Percentiles rank a stretch among this genome's conserved stretches.
These are phyloP conservation scores for Tylopilus rubrobrunneus DNA, from an alignment of 768 basidiomycete genomes.

Conservation along the genomic window DNA sequence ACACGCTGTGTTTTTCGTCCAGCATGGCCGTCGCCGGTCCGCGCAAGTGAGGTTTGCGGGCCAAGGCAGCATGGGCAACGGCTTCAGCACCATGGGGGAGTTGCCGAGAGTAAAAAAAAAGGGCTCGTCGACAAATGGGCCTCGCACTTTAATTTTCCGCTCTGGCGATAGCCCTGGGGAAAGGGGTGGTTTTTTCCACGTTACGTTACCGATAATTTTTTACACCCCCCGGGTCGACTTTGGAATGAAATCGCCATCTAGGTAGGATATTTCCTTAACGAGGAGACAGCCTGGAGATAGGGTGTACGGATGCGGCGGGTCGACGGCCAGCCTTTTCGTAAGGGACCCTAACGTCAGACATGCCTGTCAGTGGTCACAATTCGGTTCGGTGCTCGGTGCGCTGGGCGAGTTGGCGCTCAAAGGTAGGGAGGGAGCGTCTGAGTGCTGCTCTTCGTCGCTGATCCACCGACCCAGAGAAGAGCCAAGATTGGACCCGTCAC, in stretches of 20 bases:
- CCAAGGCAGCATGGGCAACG: slow-evolving; percentile 8
- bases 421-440: neutral
- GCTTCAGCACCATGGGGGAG: slow-evolving; percentile 1
- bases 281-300: slow-evolving; percentile 21
- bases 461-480: neutral
- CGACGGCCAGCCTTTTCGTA: slow-evolving; percentile 20
- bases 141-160: slow-evolving; percentile 18
- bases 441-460: neutral
- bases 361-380: neutral
- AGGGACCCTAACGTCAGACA: slow-evolving; percentile 11
- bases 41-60: slow-evolving; percentile 15
- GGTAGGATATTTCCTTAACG: slow-evolving; percentile 8
- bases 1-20: slow-evolving; percentile 5
- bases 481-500: neutral
- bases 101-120: neutral
- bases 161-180: slow-evolving; percentile 3
- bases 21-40: slow-evolving; percentile 4
- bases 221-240: slow-evolving; percentile 7
- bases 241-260: slow-evolving; percentile 13
- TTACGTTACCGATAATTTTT: slow-evolving; percentile 21
- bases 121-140: slow-evolving; percentile 1
- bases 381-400: neutral
- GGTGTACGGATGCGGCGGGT: slow-evolving; percentile 9
- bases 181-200: slow-evolving; percentile 14
- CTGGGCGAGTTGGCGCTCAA: neutral